These are phyloP conservation scores for Magnaporthales sp. DNA, from an alignment of 2,329 filamentous ascomycete genomes.

Conservation along the genomic window DNA sequence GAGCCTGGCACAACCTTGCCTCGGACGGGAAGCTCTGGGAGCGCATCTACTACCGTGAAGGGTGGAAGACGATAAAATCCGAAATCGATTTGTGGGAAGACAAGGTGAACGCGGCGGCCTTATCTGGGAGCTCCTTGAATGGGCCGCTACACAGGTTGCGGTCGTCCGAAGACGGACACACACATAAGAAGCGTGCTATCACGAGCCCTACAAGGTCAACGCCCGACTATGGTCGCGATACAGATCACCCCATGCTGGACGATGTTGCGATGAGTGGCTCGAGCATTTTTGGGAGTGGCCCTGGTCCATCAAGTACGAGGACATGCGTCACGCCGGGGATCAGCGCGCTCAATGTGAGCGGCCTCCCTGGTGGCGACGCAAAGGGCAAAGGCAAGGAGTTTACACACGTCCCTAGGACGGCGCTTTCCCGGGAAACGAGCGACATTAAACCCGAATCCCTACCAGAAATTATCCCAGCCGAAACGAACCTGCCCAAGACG, in stretches of 20 bases:
- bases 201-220: constrained; percentile 20
- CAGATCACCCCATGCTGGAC: constrained; percentile 32
- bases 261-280: not conserved
- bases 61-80: constrained; percentile 64
- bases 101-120: constrained; percentile 36
- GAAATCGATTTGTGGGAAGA: constrained; percentile 63
- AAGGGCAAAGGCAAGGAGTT: constrained; percentile 28
- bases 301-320: constrained; percentile 1
- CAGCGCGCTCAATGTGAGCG: constrained; percentile 25
- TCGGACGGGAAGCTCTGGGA: constrained; percentile 84
- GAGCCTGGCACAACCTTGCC: constrained; percentile 72
- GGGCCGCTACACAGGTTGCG: constrained; percentile 30
- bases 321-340: constrained; percentile 15
- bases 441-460: constrained; percentile 19
- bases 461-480: constrained; percentile 19
- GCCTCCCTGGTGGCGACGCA: constrained; percentile 14
- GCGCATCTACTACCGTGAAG: constrained; percentile 71
- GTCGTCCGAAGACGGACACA: constrained; percentile 37
- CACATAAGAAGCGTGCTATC: constrained; percentile 46
- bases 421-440: not conserved
- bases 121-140: constrained; percentile 19
- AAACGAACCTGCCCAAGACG: constrained; percentile 29
- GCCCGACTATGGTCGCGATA: constrained; percentile 27
- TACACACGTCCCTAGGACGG: constrained; percentile 5
- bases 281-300: constrained; percentile 21